These are phyloP conservation scores for Thalassia testudinum DNA, from an alignment of 116 monocot species.

Conservation along the genomic window DNA sequence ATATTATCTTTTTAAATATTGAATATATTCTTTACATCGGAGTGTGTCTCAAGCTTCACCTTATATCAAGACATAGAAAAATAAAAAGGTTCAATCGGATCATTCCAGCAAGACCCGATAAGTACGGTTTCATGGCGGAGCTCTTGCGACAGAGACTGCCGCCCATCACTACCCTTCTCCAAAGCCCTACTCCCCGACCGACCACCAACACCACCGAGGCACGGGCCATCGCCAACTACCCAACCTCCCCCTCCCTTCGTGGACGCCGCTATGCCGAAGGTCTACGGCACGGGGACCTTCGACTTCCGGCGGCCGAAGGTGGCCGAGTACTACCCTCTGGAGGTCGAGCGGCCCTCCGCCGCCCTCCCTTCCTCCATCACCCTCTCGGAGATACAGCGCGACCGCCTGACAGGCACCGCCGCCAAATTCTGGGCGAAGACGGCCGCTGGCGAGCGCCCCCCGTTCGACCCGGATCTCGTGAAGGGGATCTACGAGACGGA, in stretches of 20 bases:
- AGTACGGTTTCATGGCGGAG: too few relatives aligned
- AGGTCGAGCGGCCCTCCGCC: conserved; percentile 2
- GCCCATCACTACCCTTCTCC: not conserved
- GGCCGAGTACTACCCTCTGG: conserved; percentile 59
- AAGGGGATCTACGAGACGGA: conserved; percentile 76
- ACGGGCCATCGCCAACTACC: too few relatives aligned
- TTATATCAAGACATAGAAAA: too few relatives aligned
- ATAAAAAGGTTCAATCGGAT: too few relatives aligned
- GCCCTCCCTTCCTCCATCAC: conserved; percentile 35
- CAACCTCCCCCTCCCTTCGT: not conserved
- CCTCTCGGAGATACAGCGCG: conserved; percentile 86
- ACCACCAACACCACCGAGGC: too few relatives aligned
- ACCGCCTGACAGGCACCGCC: conserved; percentile 71
- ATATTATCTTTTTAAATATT: too few relatives aligned
- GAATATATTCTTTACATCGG: too few relatives aligned
- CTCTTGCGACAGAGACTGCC: too few relatives aligned
- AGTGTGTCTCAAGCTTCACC: too few relatives aligned
- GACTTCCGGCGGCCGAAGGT: conserved; percentile 92
- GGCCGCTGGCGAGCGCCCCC: conserved; percentile 3
- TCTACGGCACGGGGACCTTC: conserved; percentile 77
- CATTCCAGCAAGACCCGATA: too few relatives aligned
- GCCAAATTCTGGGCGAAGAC: conserved; percentile 45
- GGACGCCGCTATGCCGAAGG: conserved; percentile 55
- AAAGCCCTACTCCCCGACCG: not conserved
- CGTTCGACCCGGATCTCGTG: conserved; percentile 67